These are phyloP conservation scores for Tetrahymena malaccensis DNA, from an alignment of 73 alveolate species.

Conservation along the genomic window DNA sequence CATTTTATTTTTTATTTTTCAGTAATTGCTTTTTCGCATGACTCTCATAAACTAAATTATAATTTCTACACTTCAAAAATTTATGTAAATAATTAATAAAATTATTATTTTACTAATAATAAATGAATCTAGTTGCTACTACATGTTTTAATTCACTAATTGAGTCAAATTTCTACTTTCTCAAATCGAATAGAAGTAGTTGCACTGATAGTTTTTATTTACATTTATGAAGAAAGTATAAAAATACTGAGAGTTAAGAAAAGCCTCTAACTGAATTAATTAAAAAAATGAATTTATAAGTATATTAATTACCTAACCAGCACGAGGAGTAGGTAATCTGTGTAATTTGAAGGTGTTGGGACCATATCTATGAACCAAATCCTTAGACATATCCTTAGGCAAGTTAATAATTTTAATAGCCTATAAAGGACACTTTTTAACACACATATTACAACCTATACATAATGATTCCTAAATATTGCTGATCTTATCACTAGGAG, in stretches of 20 bases:
- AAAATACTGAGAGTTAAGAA: background rate
- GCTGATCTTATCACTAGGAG: slow-evolving; percentile 42
- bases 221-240: background rate
- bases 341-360: slow-evolving; percentile 95
- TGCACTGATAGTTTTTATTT: background rate
- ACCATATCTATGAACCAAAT: slow-evolving; percentile 95
- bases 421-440: slow-evolving; percentile 97
- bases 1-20: background rate
- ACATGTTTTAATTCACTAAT: background rate
- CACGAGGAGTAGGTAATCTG: slow-evolving; percentile 95
- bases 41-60: background rate
- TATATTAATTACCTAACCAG: slow-evolving; percentile 60
- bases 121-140: too few relatives aligned
- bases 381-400: slow-evolving; percentile 90
- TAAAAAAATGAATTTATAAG: background rate
- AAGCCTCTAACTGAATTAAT: background rate
- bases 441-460: slow-evolving; percentile 98
- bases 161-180: background rate
- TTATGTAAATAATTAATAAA: too few relatives aligned
- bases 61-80: too few relatives aligned
- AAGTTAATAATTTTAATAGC: slow-evolving; percentile 89
- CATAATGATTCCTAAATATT: slow-evolving; percentile 64
- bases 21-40: background rate
- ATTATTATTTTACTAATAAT: too few relatives aligned
- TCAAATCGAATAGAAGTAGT: background rate